These are phyloP conservation scores for Fragaria ananassa DNA, from an alignment of 306 rosid species.

Conservation along the genomic window DNA sequence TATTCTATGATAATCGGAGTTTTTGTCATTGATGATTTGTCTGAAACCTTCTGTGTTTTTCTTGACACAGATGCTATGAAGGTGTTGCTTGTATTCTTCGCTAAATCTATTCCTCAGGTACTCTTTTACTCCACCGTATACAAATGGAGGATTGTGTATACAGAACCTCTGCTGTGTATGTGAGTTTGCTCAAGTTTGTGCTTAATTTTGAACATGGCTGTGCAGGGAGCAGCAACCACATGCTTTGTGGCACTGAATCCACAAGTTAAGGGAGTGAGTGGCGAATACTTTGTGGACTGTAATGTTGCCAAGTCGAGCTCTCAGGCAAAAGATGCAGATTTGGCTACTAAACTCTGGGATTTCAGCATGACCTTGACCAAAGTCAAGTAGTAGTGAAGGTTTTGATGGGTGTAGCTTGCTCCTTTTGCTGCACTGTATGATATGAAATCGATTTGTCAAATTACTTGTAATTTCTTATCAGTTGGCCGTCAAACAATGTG, in stretches of 20 bases:
- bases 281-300: conserved; percentile 23
- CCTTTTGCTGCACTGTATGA: not conserved
- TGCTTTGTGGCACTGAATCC: conserved; percentile 57
- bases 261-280: conserved; percentile 25
- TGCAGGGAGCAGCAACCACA: conserved; percentile 66
- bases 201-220: not conserved
- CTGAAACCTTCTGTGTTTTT: not conserved
- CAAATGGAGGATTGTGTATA: not conserved
- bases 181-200: not conserved
- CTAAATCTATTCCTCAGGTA: conserved; percentile 62
- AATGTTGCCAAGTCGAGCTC: conserved; percentile 33
- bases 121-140: not conserved
- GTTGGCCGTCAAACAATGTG: not conserved
- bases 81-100: conserved; percentile 43
- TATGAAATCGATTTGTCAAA: not conserved
- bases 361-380: conserved; percentile 27
- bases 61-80: conserved; percentile 48
- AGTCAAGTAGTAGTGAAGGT: not conserved
- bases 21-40: not conserved
- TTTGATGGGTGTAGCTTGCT: not conserved
- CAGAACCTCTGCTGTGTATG: not conserved
- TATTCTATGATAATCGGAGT: not conserved
- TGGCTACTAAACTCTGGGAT: conserved; percentile 34
- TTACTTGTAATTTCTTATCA: not conserved
- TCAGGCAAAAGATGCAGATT: conserved; percentile 17